Base-by-base conservation (phyloP, 495 filamentous ascomycete genomes). In the Clavariopsis aquatica region DNA sequence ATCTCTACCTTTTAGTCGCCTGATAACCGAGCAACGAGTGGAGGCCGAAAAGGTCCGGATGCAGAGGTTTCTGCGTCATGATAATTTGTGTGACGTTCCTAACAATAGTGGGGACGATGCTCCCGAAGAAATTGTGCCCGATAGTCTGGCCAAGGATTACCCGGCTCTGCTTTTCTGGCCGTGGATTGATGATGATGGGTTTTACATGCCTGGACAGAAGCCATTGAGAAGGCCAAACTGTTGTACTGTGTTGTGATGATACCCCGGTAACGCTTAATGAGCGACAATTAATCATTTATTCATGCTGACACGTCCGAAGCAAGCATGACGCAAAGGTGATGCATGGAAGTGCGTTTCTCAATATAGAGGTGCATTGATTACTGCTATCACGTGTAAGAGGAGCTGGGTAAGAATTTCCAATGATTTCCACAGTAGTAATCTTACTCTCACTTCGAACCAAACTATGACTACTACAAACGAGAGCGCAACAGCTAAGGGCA, bases 101-200 rank as follows among this genome's bases (percentile, higher is more conserved):
- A 46, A 52, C 15, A 19, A 31, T 49, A 51, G 19, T 13, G 23
- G 20, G 13, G 43, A 29, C 1, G 26, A n/a, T 47, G 38, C 19
- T 17, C 5, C n/a, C 7, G 49, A 54, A 34, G 62, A 65, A 36
- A 47, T 59, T 29, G 54, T 65, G 17, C 62, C 55, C 7, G 62
- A 57, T 27, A 38, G 24, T 23, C 38, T 65, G 28, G 55, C 62
- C 22, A 47, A 46, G 28, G 62, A 65, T 22, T 46, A 59, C 49
- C 38, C 45, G 17, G 53, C 56, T 23, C n/a, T 64, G 9, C 38
- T 63, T 13, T 47, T 63, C 36, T 63, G 51, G 60, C 60, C 60
- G 22, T 54, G 49, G 60, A 47, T 5, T 15, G 38, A 56, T n/a
- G 51, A 31, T 10, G 36, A 63, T 46, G n/a, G 31, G 7, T 56